Base-by-base conservation (phyloP, 2,329 filamentous ascomycete species). In the Aphanocladium album region DNA sequence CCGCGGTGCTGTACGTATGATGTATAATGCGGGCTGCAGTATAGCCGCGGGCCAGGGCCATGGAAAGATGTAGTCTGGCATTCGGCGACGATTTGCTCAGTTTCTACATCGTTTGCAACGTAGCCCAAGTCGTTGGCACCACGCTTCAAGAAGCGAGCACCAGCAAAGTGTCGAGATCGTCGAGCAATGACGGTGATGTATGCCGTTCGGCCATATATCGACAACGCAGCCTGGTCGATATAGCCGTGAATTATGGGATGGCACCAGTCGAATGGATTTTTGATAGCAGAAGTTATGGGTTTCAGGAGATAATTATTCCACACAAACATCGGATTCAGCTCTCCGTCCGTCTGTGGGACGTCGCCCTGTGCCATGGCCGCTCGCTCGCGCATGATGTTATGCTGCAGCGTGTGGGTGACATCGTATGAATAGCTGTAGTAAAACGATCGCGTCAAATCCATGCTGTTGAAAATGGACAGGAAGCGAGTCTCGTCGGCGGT, bases 391-490 rank as follows among this genome's bases (percentile, higher is more conserved):
- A 87, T 88, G 63, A 99, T 92, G 69, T 99, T 99, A 69, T 93
- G 87, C 72, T 99, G 95, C 51, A 99, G 78, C 1, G 92, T 96
- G 58, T 88, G 85, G 0, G 95, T 99, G 66, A 98, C 89, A 71
- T 99, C 91, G 76, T 99, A 99, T 0, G 93, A 96, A 72, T 97
- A 97, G 77, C 93, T 97, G 78, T 97, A 99, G 75, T 99, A 99
- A 73, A 99, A 99, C 0, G 90, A 96, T 60, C 89, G 84, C 0
- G 89, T 92, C 62, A 99, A 77, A 72, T 99, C 95, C 35, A 99
- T 81, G 66, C 96, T 96, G 71, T 90, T 92, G 49, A 99, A 80
- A 57, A 97, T 98, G 27, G 85, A 83, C 37, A 98, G 81, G 69
- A 96, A 98, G 30, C 93, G 87, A 43, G 89, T 87, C 74, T 99